phyloP scores from a whole-genome alignment of 139 green algal genomes.

The Chlorella sp. region DNA sequence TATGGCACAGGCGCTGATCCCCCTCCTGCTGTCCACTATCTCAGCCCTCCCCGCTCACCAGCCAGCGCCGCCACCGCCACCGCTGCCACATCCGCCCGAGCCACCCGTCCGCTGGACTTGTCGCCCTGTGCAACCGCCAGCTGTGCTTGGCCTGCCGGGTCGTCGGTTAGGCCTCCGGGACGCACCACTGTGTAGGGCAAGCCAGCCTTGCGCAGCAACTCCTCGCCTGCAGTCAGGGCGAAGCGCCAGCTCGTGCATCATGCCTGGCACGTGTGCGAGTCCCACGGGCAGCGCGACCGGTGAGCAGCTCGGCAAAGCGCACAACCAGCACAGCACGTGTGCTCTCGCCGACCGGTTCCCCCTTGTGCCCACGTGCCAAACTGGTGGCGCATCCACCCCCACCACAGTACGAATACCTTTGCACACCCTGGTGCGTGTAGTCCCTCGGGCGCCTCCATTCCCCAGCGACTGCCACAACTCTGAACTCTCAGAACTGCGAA shows the following conservation, averaged over 20 bases:
- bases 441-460: too few relatives aligned
- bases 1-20: too few relatives aligned
- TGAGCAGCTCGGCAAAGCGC: too few relatives aligned
- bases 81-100: conserved; percentile 69
- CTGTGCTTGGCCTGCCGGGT: conserved; percentile 23
- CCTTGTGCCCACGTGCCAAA: background rate
- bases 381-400: background rate
- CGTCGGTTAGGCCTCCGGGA: conserved; percentile 56
- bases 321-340: background rate
- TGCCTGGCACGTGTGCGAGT: too few relatives aligned
- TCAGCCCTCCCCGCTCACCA: background rate
- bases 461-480: too few relatives aligned
- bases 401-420: background rate
- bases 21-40: too few relatives aligned
- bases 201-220: conserved; percentile 56
- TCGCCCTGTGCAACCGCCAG: conserved; percentile 47
- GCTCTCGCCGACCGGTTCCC: background rate
- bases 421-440: background rate
- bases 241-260: too few relatives aligned
- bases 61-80: conserved; percentile 65
- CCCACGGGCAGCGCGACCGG: too few relatives aligned
- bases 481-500: too few relatives aligned
- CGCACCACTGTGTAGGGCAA: conserved; percentile 69
- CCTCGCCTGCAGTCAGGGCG: conserved; percentile 64
- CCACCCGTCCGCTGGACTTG: conserved; percentile 29